Base-by-base conservation (phyloP, 2,329 filamentous ascomycete genomes). In the Scedosporium minutisporum region DNA sequence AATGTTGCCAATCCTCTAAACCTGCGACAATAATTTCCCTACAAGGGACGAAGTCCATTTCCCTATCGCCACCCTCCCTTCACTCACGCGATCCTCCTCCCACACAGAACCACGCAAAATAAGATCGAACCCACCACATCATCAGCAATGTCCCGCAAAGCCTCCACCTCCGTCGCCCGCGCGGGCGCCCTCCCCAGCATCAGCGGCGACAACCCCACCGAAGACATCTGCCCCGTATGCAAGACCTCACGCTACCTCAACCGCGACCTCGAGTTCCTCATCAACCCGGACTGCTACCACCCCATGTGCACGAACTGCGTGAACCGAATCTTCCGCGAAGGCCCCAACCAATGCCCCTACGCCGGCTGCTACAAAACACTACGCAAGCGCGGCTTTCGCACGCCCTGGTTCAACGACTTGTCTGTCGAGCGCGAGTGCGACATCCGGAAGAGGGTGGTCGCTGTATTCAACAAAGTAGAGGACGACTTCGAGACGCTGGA, bases 241-340 rank as follows among this genome's bases (percentile, higher is more conserved):
- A 97, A 97, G 78, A 96, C 92, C 64, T 91, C 90, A 64, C 90
- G 92, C 67, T 97, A 97, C 80, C 88, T 97, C 70, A 97, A 97
- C 80, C 87, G 87, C 65, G 88, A 92, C 77, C 93, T 99, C 84
- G 84, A 88, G 67, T 97, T 99, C 77, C 89, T 95, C 69, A 93
- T 99, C 78, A 97, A 97, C 74, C 91, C 93, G 7, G 92, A 96
- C 80, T 99, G 95, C 83, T 99, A 99, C 80, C 95, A 99, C 81
- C 91, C 91, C 68, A 97, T 99, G 91, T 99, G 95, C 80, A 89
- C 91, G 74, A 93, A 90, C 63, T 99, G 95, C 78, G 93, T 97
- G 51, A 90, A 93, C 75, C 89, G 93, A 63, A 90, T 97, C 69
- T 99, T 97, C 82, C 89, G 89, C 42, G 87, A 91, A 62, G 95